Percentiles rank a stretch among this genome's conserved stretches.
Evolutionary conservation across 2,329 filamentous ascomycete genomes (phyloP).

Genomic region (Trichoderma guizhouense): DNA sequence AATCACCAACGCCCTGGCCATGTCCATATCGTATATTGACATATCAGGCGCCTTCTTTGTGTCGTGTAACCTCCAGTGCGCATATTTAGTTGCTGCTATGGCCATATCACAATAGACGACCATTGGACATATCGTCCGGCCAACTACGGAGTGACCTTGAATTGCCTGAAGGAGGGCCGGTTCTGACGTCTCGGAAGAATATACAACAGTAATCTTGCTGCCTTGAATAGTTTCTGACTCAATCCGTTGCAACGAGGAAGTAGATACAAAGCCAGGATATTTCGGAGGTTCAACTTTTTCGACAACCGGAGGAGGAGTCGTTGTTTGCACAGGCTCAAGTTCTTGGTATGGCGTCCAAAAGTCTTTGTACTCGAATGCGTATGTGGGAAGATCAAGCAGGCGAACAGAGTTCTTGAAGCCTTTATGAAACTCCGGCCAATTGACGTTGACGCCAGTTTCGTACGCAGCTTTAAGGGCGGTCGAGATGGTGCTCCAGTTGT

Average conservation of each 20-base stretch:
- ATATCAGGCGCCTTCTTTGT: neutral
- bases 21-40: neutral
- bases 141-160: neutral
- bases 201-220: neutral
- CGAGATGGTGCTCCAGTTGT: neutral
- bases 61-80: neutral
- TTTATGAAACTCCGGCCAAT: neutral
- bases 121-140: neutral
- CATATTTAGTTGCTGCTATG: neutral
- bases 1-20: neutral
- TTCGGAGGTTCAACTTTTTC: neutral
- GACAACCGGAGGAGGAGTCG: neutral
- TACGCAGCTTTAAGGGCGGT: neutral
- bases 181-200: neutral
- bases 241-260: neutral
- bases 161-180: neutral
- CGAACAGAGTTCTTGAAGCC: neutral
- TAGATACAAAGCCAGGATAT: neutral
- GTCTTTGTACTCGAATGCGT: neutral
- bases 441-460: neutral
- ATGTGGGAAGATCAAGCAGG: neutral
- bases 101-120: neutral
- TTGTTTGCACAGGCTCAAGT: neutral
- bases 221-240: neutral
- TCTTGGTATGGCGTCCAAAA: conserved; percentile 3